Percentiles rank a stretch among this genome's conserved stretches.
Evolutionary conservation across 1,284 basidiomycete genomes (phyloP).

Genomic region (Coniferiporia sulphurascens): DNA sequence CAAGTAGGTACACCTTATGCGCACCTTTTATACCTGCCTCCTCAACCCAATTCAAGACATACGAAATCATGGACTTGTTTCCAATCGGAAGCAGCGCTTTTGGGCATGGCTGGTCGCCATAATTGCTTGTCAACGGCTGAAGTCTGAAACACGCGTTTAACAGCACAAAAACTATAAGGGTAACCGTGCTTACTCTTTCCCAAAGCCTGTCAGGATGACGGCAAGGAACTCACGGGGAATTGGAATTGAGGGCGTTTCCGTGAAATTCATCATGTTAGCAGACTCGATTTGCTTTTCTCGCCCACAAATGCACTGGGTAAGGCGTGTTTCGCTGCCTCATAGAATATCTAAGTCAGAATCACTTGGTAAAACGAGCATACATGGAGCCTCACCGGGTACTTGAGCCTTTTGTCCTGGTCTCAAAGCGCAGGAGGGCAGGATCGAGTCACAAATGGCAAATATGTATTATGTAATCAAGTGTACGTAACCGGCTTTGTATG

Average conservation of each 20-base stretch:
- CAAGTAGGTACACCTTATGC: conserved; percentile 20
- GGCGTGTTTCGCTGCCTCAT: too few species aligned
- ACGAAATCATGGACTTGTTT: conserved; percentile 85
- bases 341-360: too few species aligned
- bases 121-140: conserved; percentile 63
- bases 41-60: conserved; percentile 82
- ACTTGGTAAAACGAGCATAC: too few species aligned
- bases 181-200: conserved; percentile 64
- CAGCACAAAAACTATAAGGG: background rate
- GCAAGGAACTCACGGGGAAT: conserved; percentile 75
- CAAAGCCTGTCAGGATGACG: conserved; percentile 81
- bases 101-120: conserved; percentile 70
- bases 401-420: too few species aligned
- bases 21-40: conserved; percentile 80
- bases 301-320: too few species aligned
- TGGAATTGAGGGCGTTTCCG: conserved; percentile 45
- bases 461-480: too few species aligned
- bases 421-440: too few species aligned
- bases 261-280: conserved; percentile 51
- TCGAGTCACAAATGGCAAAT: too few species aligned
- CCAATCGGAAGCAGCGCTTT: conserved; percentile 86
- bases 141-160: conserved; percentile 41
- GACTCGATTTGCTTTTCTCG: too few species aligned
- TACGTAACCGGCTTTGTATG: too few species aligned
- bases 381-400: too few species aligned